Percentiles rank a stretch among this genome's conserved stretches.
phyloP scores from a whole-genome alignment of 192 early-diverging fungal genomes.

The Haplosporangium gracile region DNA sequence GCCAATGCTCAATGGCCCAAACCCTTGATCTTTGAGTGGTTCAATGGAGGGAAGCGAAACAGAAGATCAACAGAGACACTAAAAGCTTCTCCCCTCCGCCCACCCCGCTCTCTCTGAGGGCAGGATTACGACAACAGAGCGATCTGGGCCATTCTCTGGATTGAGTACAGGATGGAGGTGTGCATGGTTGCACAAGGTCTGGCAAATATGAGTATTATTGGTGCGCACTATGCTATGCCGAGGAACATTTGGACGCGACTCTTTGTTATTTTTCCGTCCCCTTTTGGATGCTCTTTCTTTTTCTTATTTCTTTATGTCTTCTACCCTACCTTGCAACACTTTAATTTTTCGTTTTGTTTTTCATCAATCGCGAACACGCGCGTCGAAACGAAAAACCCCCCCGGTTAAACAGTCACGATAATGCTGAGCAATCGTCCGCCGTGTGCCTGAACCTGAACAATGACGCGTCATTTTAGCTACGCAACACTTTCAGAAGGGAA shows the following conservation, averaged over 20 bases:
- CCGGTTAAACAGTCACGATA: neutral
- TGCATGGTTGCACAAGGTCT: neutral
- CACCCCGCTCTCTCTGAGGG: neutral
- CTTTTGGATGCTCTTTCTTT: too few species aligned
- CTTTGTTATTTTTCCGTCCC: neutral
- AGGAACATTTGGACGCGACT: neutral
- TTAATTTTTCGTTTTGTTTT: neutral
- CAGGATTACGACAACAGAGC: neutral
- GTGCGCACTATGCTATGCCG: neutral
- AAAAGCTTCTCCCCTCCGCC: neutral
- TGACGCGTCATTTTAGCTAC: slow-evolving; percentile 3
- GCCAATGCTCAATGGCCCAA: neutral
- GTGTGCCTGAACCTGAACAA: neutral
- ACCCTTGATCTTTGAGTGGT: neutral
- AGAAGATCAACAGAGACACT: neutral
- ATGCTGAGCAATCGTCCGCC: neutral
- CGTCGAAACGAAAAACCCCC: neutral
- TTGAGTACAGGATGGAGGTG: neutral
- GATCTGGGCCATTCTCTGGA: neutral
- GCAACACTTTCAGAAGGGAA: neutral
- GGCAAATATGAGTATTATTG: neutral
- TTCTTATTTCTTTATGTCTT: too few species aligned
- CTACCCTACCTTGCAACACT: neutral
- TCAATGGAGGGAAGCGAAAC: neutral
- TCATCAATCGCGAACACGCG: neutral